These are phyloP conservation scores for Luvunga scandens DNA, from an alignment of 345 rosid genomes.

Conservation along the genomic window DNA sequence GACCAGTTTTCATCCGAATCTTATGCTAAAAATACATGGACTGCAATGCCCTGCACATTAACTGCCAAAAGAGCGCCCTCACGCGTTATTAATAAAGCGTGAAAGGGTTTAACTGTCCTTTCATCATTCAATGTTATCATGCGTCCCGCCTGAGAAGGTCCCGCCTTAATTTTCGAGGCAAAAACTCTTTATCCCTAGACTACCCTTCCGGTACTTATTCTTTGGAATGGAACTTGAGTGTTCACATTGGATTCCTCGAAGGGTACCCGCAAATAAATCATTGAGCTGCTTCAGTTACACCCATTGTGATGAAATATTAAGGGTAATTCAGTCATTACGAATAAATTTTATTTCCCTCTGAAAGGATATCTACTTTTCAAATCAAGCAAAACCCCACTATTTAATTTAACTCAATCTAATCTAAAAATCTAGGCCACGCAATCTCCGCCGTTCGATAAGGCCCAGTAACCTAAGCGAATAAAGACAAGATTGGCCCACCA, in stretches of 20 bases:
- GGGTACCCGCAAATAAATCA: not conserved
- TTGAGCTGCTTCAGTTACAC: not conserved
- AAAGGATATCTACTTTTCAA: not conserved
- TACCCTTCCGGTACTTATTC: not conserved
- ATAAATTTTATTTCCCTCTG: not conserved
- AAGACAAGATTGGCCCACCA: conserved; percentile 17
- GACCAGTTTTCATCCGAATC: not conserved
- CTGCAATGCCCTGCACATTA: conserved; percentile 15
- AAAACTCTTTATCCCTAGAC: not conserved
- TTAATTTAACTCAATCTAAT: not conserved
- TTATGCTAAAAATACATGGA: not conserved
- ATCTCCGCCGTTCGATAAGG: conserved; percentile 39
- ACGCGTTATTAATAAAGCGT: conserved; percentile 34
- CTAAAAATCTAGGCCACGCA: conserved; percentile 12
- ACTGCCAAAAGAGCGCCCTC: conserved; percentile 18
- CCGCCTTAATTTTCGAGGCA: conserved; percentile 7
- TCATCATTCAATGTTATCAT: conserved; percentile 10
- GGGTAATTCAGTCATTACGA: not conserved
- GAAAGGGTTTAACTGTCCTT: conserved; percentile 40
- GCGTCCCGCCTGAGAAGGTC: conserved; percentile 14
- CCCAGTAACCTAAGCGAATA: conserved; percentile 1
- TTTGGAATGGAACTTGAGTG: not conserved
- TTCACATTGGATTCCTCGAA: conserved; percentile 24
- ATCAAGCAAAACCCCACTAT: not conserved
- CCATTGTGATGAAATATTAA: too few species aligned